Evolutionary conservation across 169 alveolate species (phyloP), one percentile per base, ranked within the genome.

Genomic region (Besnoitia besnoiti): DNA sequence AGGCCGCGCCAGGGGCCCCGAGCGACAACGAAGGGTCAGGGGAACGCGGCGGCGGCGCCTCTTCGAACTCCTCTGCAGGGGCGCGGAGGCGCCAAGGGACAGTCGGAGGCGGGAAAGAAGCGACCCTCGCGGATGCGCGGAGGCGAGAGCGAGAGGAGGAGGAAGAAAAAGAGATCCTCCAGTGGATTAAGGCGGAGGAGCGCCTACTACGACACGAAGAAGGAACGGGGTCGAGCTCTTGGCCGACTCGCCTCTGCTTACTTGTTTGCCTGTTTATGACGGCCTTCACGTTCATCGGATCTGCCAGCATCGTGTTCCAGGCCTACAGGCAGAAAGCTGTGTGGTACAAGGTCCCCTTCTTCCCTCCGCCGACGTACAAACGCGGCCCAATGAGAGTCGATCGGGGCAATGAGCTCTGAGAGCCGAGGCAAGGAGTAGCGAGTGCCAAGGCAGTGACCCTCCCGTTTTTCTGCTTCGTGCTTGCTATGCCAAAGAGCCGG

Each of bases 371-470:
- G 14, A 35, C 12, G 19, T 50, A 85, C 79, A 42, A 46, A 79
- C 91, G 80, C 49, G 91, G 91, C 49, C 91, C 91, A 24, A 85
- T 85, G 80, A 51, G 91, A 42, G 51, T 47, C 10, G 91, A 85
- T 39, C n/a, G 91, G 39, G 91, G 91, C 67, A 85, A 85, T 35
- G 49, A 24, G 27, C 37, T 85, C 14, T 85, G 51, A 85, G 39
- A 35, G n/a, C n/a, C n/a, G n/a, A n/a, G n/a, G n/a, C n/a, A n/a
- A n/a, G n/a, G n/a, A n/a, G n/a, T n/a, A n/a, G n/a, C n/a, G n/a
- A n/a, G n/a, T n/a, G n/a, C n/a, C n/a, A n/a, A n/a, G n/a, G n/a
- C n/a, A n/a, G n/a, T n/a, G n/a, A n/a, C n/a, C n/a, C n/a, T n/a
- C n/a, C n/a, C n/a, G n/a, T n/a, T n/a, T n/a, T n/a, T n/a, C n/a